Conservation (phyloP, 257 asterid species). For the Perilla frutescens region DNA sequence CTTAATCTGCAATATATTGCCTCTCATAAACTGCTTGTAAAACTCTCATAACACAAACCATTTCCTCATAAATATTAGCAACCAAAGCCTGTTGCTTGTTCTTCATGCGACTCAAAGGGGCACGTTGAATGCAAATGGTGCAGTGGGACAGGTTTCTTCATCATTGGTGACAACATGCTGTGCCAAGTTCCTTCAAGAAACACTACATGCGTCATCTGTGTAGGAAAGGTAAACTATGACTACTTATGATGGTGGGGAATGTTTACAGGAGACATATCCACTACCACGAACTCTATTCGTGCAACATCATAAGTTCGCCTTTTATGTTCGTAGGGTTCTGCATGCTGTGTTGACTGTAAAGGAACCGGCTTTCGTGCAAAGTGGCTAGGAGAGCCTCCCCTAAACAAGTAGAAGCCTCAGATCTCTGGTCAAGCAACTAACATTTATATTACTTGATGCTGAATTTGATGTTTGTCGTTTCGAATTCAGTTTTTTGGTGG, state of each 20-base stretch:
- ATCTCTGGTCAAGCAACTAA: conserved; percentile 3
- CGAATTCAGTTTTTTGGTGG: conserved; percentile 1
- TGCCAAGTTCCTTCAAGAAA: conserved; percentile 93
- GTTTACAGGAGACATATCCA: not conserved
- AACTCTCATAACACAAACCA: conserved; percentile 24
- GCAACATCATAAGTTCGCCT: not conserved
- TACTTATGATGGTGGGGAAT: not conserved
- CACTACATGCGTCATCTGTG: conserved; percentile 80
- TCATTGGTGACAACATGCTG: conserved; percentile 91
- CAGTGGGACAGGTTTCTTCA: conserved; percentile 92
- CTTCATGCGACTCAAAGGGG: conserved; percentile 80
- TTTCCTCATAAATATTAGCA: conserved; percentile 55
- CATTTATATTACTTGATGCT: conserved; percentile 9
- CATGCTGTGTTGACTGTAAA: conserved; percentile 78
- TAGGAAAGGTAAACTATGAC: conserved; percentile 65
- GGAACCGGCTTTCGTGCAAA: conserved; percentile 96
- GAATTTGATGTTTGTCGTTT: conserved; percentile 13
- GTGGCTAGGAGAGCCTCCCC: conserved; percentile 84
- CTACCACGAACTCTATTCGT: no score
- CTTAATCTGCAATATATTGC: not conserved
- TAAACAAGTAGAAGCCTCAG: conserved; percentile 48
- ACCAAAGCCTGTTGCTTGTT: conserved; percentile 83
- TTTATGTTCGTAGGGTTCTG: conserved; percentile 62
- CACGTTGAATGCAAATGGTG: conserved; percentile 94
- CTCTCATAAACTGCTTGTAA: not conserved